These are phyloP conservation scores for Apocynum venetum DNA, from an alignment of 257 asterid species.

Conservation along the genomic window DNA sequence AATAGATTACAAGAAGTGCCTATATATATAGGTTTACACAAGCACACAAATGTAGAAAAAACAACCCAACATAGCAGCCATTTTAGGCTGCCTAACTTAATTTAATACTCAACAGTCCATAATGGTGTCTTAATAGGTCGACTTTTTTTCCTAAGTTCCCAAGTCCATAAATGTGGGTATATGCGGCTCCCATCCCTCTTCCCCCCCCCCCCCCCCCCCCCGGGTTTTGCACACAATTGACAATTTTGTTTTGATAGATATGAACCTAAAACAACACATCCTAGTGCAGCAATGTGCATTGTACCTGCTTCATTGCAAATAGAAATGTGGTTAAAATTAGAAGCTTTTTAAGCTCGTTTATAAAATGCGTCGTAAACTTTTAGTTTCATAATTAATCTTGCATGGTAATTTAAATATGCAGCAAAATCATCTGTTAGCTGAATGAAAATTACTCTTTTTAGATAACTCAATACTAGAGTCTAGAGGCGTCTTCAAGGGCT, in stretches of 20 bases:
- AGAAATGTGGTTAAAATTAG: neutral
- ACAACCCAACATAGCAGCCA: no score
- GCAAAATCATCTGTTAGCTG: neutral
- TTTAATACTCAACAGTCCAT: no score
- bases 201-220: neutral
- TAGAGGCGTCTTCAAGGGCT: neutral
- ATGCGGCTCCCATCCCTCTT: neutral
- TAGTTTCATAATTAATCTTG: neutral
- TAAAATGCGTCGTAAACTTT: neutral
- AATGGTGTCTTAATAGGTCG: neutral
- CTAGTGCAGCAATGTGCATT: neutral
- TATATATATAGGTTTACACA: no score
- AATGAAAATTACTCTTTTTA: neutral
- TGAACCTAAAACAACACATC: neutral
- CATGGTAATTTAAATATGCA: neutral
- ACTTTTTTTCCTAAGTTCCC: neutral
- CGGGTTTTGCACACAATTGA: neutral
- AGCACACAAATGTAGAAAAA: no score
- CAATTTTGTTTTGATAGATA: neutral
- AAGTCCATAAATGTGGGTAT: neutral
- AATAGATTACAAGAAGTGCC: no score
- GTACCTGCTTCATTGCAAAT: neutral
- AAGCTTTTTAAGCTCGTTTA: neutral
- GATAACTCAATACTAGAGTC: neutral
- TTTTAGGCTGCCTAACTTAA: no score